phyloP scores from a whole-genome alignment of 208 protist genomes.

The Acanthamoeba castellanii region DNA sequence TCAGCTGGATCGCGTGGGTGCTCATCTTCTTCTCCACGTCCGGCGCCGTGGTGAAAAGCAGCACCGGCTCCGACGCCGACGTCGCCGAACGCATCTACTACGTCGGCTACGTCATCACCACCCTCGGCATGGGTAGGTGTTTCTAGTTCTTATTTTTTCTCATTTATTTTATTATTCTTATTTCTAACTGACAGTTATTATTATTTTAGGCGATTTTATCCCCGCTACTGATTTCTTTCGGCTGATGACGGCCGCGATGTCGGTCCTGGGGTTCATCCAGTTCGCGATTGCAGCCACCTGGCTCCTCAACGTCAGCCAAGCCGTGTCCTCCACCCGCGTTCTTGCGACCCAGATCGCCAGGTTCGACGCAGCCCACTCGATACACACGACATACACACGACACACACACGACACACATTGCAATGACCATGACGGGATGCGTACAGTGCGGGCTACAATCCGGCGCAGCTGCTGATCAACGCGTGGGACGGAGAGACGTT shows the following conservation, averaged over 20 bases:
- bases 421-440: neutral
- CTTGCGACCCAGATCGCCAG: slow-evolving; percentile 28
- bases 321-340: neutral
- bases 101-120: neutral
- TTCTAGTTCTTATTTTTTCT: neutral
- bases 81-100: slow-evolving; percentile 6
- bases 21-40: neutral
- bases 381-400: too few species aligned
- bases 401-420: too few species aligned
- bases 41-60: neutral
- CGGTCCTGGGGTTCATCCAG: neutral
- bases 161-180: too few species aligned
- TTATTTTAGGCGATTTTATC: neutral
- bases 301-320: slow-evolving; percentile 21
- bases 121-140: neutral
- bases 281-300: neutral
- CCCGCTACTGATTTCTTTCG: neutral
- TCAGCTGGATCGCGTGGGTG: neutral
- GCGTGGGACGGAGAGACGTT: slow-evolving; percentile 15
- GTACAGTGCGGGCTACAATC: slow-evolving; percentile 6
- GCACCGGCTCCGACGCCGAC: neutral
- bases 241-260: neutral
- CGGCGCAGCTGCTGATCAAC: slow-evolving; percentile 14
- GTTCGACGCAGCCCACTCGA: neutral
- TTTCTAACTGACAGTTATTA: too few species aligned